Percentiles rank a stretch among this genome's conserved stretches.
Evolutionary conservation across 768 basidiomycete species (phyloP).

Genomic region (Boletus bicolor): DNA sequence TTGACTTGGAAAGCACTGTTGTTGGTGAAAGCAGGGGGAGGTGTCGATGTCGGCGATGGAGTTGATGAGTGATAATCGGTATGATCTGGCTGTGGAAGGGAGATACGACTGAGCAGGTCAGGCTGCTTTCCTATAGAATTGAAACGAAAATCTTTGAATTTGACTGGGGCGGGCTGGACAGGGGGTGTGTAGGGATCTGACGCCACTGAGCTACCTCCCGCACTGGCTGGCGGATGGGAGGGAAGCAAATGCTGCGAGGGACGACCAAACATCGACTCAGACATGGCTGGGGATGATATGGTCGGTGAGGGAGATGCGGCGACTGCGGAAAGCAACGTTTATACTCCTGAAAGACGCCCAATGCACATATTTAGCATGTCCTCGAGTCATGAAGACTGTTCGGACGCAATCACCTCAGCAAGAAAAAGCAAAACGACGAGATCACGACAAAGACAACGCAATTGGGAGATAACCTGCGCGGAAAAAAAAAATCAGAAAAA

Average conservation of each 20-base stretch:
- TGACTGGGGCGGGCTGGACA: conserved; percentile 8
- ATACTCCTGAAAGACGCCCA: conserved; percentile 5
- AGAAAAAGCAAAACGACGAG: neutral
- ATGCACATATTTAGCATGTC: conserved; percentile 17
- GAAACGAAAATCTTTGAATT: conserved; percentile 47
- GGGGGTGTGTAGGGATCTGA: conserved; percentile 9
- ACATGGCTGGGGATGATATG: conserved; percentile 16
- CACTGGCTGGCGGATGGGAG: neutral
- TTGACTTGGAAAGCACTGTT: conserved; percentile 1
- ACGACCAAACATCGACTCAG: conserved; percentile 29
- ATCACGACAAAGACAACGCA: neutral
- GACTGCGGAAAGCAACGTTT: conserved; percentile 8
- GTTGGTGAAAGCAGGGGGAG: conserved; percentile 1
- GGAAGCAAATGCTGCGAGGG: conserved; percentile 27
- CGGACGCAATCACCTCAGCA: conserved; percentile 14
- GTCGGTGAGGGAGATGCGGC: conserved; percentile 13
- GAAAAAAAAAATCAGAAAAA: neutral
- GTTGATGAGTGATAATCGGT: conserved; percentile 28
- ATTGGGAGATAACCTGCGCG: neutral
- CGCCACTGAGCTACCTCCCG: neutral
- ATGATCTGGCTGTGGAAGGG: conserved; percentile 30
- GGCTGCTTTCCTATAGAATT: conserved; percentile 53
- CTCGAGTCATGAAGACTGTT: neutral
- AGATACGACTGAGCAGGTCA: conserved; percentile 49
- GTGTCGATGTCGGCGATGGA: conserved; percentile 16